Evolutionary conservation across 2,329 filamentous ascomycete species (phyloP).

Genomic region (Epichloe typhina): DNA sequence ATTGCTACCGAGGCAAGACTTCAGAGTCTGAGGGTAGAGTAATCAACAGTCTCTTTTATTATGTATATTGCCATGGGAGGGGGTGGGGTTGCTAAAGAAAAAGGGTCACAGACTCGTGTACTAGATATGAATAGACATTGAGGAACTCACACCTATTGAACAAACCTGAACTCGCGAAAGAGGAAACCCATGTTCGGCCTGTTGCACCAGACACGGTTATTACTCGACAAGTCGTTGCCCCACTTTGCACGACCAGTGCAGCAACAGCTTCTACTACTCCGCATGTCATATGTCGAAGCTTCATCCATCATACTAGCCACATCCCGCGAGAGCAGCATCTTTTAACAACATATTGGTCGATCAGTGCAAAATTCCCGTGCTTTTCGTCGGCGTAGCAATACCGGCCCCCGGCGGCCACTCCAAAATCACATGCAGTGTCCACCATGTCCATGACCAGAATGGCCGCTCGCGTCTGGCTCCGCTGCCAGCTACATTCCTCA

Average conservation of each 20-base stretch:
- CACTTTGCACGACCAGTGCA: neutral
- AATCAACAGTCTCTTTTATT: conserved; percentile 22
- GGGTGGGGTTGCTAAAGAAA: conserved; percentile 11
- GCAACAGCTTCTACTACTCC: no score
- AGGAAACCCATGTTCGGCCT: no score
- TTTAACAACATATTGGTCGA: no score
- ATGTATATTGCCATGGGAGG: conserved; percentile 20
- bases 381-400: no score
- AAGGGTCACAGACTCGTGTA: conserved; percentile 19
- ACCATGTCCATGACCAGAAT: neutral
- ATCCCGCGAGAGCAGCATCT: no score
- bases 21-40: conserved; percentile 77
- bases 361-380: no score
- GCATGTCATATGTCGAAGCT: no score
- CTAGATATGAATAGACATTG: conserved; percentile 24
- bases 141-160: neutral
- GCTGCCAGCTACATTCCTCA: neutral
- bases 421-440: neutral
- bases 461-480: neutral
- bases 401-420: no score
- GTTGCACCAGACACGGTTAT: no score
- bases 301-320: no score
- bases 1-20: conserved; percentile 83
- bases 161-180: neutral
- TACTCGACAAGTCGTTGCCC: neutral